Evolutionary conservation across 2,329 filamentous ascomycete species (phyloP).

Genomic region (Didymella pomorum): DNA sequence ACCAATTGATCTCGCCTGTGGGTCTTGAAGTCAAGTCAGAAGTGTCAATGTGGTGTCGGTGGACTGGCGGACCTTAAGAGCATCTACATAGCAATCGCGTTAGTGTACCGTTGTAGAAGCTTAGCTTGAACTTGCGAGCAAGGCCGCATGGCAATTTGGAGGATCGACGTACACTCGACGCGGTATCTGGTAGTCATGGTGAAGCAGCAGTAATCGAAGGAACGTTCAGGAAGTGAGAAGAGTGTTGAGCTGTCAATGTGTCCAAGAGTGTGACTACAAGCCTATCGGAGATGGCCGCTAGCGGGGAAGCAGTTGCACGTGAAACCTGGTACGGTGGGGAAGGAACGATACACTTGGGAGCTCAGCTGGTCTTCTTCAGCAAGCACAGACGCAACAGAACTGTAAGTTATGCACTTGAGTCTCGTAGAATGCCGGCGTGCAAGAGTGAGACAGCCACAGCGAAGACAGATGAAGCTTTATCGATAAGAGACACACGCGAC

Average conservation of each 20-base stretch:
- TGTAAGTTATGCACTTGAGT: background rate
- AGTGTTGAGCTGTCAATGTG: conserved; percentile 29
- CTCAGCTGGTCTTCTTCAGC: background rate
- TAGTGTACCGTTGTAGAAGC: conserved; percentile 21
- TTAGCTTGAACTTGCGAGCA: conserved; percentile 13
- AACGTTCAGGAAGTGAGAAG: conserved; percentile 13
- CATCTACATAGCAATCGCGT: conserved; percentile 58
- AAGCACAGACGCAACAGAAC: background rate
- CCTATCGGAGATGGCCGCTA: conserved; percentile 38
- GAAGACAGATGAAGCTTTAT: conserved; percentile 29
- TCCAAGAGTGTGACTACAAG: conserved; percentile 29
- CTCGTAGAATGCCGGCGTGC: background rate
- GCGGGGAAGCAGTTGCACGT: conserved; percentile 29
- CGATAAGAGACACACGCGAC: conserved; percentile 27
- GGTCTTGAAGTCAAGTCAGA: conserved; percentile 65
- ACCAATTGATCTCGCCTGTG: conserved; percentile 92
- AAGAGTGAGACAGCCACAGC: background rate
- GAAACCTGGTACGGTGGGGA: conserved; percentile 21
- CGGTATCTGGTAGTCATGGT: conserved; percentile 54
- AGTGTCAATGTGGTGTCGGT: conserved; percentile 11
- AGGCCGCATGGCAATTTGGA: conserved; percentile 4
- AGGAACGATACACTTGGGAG: background rate
- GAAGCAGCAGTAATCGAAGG: conserved; percentile 8
- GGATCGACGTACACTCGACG: conserved; percentile 49
- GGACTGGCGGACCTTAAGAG: conserved; percentile 62